Conservation (phyloP, 176 grass and related monocot genomes). For the Aechmea fasciata region DNA sequence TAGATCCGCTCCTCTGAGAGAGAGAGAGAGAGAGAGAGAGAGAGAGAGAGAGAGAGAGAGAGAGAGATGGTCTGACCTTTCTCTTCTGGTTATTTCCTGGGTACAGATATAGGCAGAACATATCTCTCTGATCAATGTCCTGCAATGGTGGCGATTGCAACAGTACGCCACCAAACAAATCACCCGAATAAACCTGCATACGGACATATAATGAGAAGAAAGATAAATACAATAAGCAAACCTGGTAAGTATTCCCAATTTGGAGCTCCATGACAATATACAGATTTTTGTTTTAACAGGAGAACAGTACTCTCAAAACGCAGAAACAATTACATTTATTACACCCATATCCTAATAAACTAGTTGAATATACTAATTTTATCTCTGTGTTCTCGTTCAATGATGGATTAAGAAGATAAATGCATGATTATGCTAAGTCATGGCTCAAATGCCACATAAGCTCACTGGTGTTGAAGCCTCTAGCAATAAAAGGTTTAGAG, state of each 20-base stretch:
- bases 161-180: slow-evolving; percentile 75
- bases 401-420: no score
- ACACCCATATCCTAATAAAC: no score
- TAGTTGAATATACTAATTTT: no score
- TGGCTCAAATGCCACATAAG: background rate
- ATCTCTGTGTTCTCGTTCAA: no score
- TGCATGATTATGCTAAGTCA: background rate
- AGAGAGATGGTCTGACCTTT: slow-evolving; percentile 12
- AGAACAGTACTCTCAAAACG: no score
- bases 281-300: no score
- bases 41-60: background rate
- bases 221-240: background rate
- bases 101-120: slow-evolving; percentile 82
- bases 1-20: background rate
- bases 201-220: background rate
- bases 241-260: background rate
- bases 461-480: background rate
- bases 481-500: background rate
- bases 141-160: slow-evolving; percentile 60
- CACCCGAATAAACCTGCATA: slow-evolving; percentile 38
- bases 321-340: no score
- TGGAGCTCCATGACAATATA: background rate
- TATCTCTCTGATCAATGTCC: slow-evolving; percentile 76
- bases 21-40: background rate
- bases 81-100: slow-evolving; percentile 65